Percentiles rank a stretch among this genome's conserved stretches.
These are phyloP conservation scores for Blastobotrys robertii DNA, from an alignment of 805 yeast genomes.

Conservation along the genomic window DNA sequence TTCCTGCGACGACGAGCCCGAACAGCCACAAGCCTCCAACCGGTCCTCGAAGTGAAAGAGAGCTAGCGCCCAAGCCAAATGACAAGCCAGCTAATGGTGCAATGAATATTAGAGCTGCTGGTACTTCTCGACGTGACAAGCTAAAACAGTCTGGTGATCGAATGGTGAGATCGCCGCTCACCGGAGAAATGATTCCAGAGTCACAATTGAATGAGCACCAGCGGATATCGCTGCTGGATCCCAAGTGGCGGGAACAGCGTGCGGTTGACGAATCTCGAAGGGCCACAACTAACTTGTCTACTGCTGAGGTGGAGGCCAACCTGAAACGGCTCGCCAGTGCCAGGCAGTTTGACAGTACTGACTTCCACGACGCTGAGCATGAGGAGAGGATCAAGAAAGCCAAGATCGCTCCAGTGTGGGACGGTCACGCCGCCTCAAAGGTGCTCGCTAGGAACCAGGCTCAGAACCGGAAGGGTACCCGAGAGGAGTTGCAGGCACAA, in stretches of 20 bases:
- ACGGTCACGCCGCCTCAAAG: conserved; percentile 7
- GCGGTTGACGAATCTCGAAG: conserved; percentile 25
- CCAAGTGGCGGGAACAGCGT: conserved; percentile 63
- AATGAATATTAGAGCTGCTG: conserved; percentile 61
- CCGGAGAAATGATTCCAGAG: conserved; percentile 62
- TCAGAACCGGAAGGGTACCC: neutral
- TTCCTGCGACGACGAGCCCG: neutral
- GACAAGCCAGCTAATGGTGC: conserved; percentile 4
- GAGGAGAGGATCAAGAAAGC: conserved; percentile 13
- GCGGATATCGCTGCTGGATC: conserved; percentile 61
- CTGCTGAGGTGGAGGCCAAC: conserved; percentile 28
- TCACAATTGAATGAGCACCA: conserved; percentile 58
- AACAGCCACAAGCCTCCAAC: neutral
- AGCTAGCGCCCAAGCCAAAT: conserved; percentile 7
- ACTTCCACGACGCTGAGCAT: conserved; percentile 19
- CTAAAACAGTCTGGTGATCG: conserved; percentile 21
- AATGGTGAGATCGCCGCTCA: conserved; percentile 65
- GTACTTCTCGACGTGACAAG: conserved; percentile 49
- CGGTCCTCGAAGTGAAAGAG: neutral
- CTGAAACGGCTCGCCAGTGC: conserved; percentile 29
- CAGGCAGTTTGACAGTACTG: conserved; percentile 11
- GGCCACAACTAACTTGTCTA: conserved; percentile 27
- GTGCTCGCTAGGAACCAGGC: conserved; percentile 10
- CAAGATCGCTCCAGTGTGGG: conserved; percentile 6
- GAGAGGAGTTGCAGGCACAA: conserved; percentile 10